Evolutionary conservation across 352 stramenopile species (phyloP).

Genomic region (Pythium aphanidermatum): DNA sequence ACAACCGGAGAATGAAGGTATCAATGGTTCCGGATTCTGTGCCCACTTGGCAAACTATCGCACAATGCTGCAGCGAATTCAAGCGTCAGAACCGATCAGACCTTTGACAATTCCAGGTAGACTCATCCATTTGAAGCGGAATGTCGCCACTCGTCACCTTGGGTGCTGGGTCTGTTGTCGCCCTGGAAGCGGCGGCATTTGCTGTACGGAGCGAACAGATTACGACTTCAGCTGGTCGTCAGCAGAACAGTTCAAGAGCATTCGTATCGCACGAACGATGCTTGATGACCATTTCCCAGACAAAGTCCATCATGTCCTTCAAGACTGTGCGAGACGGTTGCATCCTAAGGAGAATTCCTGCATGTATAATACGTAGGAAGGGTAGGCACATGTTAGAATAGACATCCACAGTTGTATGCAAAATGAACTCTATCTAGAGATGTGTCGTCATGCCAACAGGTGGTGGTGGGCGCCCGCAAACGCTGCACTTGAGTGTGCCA

Average conservation of each 20-base stretch:
- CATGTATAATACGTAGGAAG: constrained; percentile 22
- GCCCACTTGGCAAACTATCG: constrained; percentile 70
- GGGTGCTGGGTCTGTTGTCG: constrained; percentile 85
- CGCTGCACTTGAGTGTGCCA: constrained; percentile 46
- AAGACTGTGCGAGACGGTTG: constrained; percentile 53
- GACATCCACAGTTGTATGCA: neutral
- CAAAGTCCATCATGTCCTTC: constrained; percentile 83
- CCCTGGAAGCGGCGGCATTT: constrained; percentile 62
- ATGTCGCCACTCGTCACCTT: constrained; percentile 19
- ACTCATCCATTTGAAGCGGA: constrained; percentile 71
- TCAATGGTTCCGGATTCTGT: constrained; percentile 45
- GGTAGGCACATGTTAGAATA: no score
- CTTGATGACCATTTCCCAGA: constrained; percentile 86
- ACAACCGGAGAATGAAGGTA: neutral
- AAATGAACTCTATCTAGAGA: constrained; percentile 7
- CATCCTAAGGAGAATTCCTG: constrained; percentile 32
- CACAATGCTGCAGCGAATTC: constrained; percentile 81
- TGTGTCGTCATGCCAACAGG: constrained; percentile 17
- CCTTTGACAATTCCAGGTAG: constrained; percentile 71
- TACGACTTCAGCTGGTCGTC: constrained; percentile 73
- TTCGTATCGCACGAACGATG: constrained; percentile 80
- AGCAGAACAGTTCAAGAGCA: constrained; percentile 55
- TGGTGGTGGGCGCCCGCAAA: constrained; percentile 58
- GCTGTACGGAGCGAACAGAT: constrained; percentile 76
- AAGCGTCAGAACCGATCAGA: constrained; percentile 72